Base-by-base conservation (phyloP, 768 basidiomycete genomes). In the Infundibulicybe gibba region DNA sequence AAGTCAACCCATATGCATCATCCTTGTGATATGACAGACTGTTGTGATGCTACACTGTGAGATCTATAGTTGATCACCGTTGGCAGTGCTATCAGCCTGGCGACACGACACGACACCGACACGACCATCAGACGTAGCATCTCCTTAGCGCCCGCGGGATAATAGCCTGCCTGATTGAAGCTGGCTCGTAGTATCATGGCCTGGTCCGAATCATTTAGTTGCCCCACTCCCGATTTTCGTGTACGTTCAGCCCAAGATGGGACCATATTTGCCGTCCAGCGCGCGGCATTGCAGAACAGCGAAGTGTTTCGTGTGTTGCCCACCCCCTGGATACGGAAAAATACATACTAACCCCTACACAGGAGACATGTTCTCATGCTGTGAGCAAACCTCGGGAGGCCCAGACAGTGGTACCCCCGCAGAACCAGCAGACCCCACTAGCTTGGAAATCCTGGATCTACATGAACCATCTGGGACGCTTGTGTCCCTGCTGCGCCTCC, bases 291-390 rank as follows among this genome's bases (percentile, higher is more conserved):
- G 49, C 61, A 62, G 40, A 70, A 65, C 44, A 86, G 84, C 56
- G 73, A 80, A 55, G 76, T 86, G 49, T 87, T 88, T 54, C 67
- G 85, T 85, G 63, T 47, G 81, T 64, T 17, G 10, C 17, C 35
- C 14, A 38, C 35, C n/a, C n/a, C 35, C 3, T 38, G 14, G 35
- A n/a, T 38, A 3, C 35, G 14, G 10, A 38, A 19, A 10, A 38
- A 38, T 38, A n/a, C n/a, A n/a, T 38, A 6, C 35, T 14, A 10
- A 14, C 14, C 17, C 35, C 35, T 15, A 38, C 25, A 25, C 59
- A 87, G 85, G 74, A 20, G 75, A 84, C 57, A 87, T 88, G 86
- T 87, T 88, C 59, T 63, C 69, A 19, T 75, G 75, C 50, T 85
- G 83, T 50, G 74, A 79, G 25, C 25, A 4, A 25, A 25, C 25